Percentiles rank a stretch among this genome's conserved stretches.
phyloP scores from a whole-genome alignment of 2,329 filamentous ascomycete species.

The Phoma herbarum region DNA sequence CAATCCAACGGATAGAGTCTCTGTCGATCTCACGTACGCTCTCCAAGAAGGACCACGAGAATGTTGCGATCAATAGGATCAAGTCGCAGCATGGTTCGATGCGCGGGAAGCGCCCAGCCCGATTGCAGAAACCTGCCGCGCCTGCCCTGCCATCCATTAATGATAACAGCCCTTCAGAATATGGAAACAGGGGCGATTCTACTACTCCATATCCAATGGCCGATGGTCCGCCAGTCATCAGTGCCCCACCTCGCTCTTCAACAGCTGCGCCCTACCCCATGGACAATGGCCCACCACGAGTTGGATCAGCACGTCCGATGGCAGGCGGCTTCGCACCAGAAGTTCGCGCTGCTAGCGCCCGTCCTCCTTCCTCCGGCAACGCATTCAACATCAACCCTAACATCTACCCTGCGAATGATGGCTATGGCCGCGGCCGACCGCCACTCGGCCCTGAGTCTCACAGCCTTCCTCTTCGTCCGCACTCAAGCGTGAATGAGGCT shows the following conservation, averaged over 20 bases:
- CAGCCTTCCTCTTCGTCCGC: slow-evolving; percentile 47
- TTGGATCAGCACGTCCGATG: slow-evolving; percentile 41
- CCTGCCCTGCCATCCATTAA: slow-evolving; percentile 52
- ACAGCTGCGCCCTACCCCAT: slow-evolving; percentile 75
- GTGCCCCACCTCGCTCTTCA: slow-evolving; percentile 53
- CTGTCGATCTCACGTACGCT: slow-evolving; percentile 83
- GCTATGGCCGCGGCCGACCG: slow-evolving; percentile 42
- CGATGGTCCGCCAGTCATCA: slow-evolving; percentile 52
- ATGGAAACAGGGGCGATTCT: slow-evolving; percentile 45
- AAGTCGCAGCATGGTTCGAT: slow-evolving; percentile 65
- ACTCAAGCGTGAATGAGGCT: slow-evolving; percentile 50
- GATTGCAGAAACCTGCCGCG: slow-evolving; percentile 51
- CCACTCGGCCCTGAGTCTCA: slow-evolving; percentile 37
- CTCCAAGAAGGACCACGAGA: slow-evolving; percentile 91
- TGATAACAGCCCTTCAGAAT: slow-evolving; percentile 50
- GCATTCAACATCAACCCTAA: slow-evolving; percentile 63
- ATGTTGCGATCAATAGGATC: slow-evolving; percentile 86
- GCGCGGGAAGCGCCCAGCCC: slow-evolving; percentile 57
- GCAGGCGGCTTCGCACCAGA: slow-evolving; percentile 57
- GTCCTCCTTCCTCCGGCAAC: slow-evolving; percentile 54
- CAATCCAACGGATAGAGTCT: slow-evolving; percentile 80
- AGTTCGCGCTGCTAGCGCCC: slow-evolving; percentile 60
- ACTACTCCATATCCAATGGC: slow-evolving; percentile 56
- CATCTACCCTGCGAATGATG: slow-evolving; percentile 46
- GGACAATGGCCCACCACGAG: slow-evolving; percentile 68